A percentile compares a stretch with the other conserved stretches of the same genome.
Conservation (phyloP, 2,329 filamentous ascomycete species). For the Raffaelea arxii region DNA sequence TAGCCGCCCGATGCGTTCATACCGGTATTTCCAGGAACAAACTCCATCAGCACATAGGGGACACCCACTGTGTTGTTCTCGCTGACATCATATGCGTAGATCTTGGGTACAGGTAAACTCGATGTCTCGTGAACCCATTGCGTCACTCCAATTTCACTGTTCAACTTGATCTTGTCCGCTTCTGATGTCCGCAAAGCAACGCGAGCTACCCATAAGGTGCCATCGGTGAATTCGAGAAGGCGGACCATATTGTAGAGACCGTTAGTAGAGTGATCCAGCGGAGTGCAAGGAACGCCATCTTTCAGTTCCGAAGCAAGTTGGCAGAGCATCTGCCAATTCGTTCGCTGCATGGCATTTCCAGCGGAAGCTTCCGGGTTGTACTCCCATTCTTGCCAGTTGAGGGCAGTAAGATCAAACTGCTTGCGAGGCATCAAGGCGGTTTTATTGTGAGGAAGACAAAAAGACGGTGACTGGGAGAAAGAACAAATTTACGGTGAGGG, state of each 20-base stretch:
- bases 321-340: conserved; percentile 6
- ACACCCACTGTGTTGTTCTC: conserved; percentile 15
- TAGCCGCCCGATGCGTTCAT: conserved; percentile 16
- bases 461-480: no score
- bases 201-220: conserved; percentile 6
- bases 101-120: conserved; percentile 14
- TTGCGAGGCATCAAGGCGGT: no score
- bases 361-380: conserved; percentile 1
- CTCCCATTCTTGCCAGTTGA: conserved; percentile 11
- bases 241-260: conserved; percentile 6
- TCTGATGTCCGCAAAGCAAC: conserved; percentile 2
- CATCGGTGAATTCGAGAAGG: conserved; percentile 4
- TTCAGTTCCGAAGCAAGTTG: conserved; percentile 1
- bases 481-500: no score
- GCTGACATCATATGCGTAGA: conserved; percentile 17
- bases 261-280: conserved; percentile 3
- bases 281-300: neutral
- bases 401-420: neutral
- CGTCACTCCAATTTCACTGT: conserved; percentile 7
- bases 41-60: conserved; percentile 22
- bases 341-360: conserved; percentile 1
- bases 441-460: no score
- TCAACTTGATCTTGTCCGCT: neutral
- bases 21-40: conserved; percentile 17
- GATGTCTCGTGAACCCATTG: conserved; percentile 1